A percentile compares a stretch with the other conserved stretches of the same genome.
phyloP scores from a whole-genome alignment of 768 basidiomycete species.

The Amanita molliuscula region DNA sequence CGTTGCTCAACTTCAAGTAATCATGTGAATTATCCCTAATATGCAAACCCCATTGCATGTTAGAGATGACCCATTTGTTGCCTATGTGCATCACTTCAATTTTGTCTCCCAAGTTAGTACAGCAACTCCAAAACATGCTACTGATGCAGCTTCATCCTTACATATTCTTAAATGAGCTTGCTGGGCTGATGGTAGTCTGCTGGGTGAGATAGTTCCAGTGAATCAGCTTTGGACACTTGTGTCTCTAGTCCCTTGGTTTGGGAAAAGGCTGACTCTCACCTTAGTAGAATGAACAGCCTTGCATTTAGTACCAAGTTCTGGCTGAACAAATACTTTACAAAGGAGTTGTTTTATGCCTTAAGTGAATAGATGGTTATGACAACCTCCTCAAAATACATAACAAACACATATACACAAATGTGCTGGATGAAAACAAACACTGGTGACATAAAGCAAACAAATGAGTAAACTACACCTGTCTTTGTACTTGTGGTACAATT shows the following conservation, averaged over 20 bases:
- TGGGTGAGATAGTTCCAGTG: not conserved
- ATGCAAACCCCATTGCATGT: not conserved
- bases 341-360: conserved; percentile 9
- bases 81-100: conserved; percentile 12
- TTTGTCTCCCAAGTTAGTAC: conserved; percentile 7
- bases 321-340: conserved; percentile 8
- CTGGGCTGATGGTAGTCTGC: not conserved
- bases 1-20: conserved; percentile 8
- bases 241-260: conserved; percentile 8
- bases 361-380: too few relatives aligned
- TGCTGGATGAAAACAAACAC: too few relatives aligned
- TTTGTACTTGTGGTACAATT: too few relatives aligned
- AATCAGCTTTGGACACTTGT: not conserved
- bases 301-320: conserved; percentile 8
- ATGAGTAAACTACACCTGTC: too few relatives aligned
- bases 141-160: not conserved
- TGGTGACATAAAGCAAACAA: too few relatives aligned
- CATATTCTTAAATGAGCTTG: not conserved
- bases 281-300: conserved; percentile 7
- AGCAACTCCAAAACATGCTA: too few relatives aligned
- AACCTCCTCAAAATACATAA: too few relatives aligned
- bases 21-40: conserved; percentile 6
- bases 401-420: too few relatives aligned
- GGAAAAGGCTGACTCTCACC: conserved; percentile 8
- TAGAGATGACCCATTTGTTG: conserved; percentile 5